Base-by-base conservation (phyloP, 2,329 filamentous ascomycete genomes). In the Rutstroemia sp. region DNA sequence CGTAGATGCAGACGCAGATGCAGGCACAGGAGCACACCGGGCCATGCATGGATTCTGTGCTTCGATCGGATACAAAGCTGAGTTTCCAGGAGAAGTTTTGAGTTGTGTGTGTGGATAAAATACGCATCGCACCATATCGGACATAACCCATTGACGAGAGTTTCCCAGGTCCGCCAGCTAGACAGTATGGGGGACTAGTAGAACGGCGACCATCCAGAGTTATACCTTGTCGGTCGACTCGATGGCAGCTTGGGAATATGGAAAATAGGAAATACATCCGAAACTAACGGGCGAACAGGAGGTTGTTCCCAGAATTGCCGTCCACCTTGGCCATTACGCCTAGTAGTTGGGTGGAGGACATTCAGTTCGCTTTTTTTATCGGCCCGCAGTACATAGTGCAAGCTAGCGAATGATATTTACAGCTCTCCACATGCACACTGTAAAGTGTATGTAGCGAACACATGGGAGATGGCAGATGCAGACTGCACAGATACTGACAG, bases 21-120 rank as follows among this genome's bases (percentile, higher is more conserved):
- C 53, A 51, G 53, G 23, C 53, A 42, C 53, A 25, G 25, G 50
- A 55, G 53, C 53, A 55, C 46, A 55, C 25, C 46, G 34, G 37
- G 42, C 16, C 23, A 19, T 42, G 17, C 16, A 21, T 50, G 38
- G 27, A 42, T 44, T 54, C 4, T 50, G 23, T 55, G 25, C 21
- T 19, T 42, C 45, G n/a, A 38, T 9, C 46, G 52, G 52, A 42
- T 19, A 17, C 52, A 39, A 38, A 51, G 25, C 16, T 17, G 42
- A 5, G 19, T 14, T 21, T 17, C 10, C 42, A 23, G n/a, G 9
- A 42, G 6, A 16, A 12, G 9, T 17, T 17, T 42, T 42, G 44
- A 23, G 25, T n/a, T 37, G 14, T 12, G 37, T 42, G 34, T 30
- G 23, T 48, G 52, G 39, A 38, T 49, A 25, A 23, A 17, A 34